Percentiles rank a stretch among this genome's conserved stretches.
Conservation (phyloP, 768 basidiomycete genomes). For the Collybia sordida region DNA sequence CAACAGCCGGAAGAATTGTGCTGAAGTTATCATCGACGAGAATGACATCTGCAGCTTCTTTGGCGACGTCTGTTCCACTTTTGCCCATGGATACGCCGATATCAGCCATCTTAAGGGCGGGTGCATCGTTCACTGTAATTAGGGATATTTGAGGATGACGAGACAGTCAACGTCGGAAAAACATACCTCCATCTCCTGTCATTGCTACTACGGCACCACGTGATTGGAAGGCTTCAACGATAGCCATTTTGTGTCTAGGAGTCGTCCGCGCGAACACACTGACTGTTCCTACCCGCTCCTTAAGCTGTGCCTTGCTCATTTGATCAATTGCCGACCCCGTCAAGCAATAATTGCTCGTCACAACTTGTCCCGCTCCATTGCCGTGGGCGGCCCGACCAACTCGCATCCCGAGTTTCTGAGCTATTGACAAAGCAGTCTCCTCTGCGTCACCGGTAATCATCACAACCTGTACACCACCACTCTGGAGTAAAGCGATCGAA, state of each 20-base stretch:
- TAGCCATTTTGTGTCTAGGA: constrained; percentile 96
- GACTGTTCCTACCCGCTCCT: constrained; percentile 77
- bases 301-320: constrained; percentile 77
- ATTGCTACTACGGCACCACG: constrained; percentile 92
- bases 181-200: constrained; percentile 93
- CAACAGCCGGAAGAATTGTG: constrained; percentile 90
- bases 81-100: constrained; percentile 98
- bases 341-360: constrained; percentile 50
- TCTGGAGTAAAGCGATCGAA: constrained; percentile 77
- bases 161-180: not conserved
- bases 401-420: constrained; percentile 78
- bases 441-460: constrained; percentile 99
- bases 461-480: constrained; percentile 90
- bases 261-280: constrained; percentile 95
- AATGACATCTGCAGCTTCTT: constrained; percentile 97
- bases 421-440: constrained; percentile 87
- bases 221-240: constrained; percentile 90
- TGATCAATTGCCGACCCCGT: constrained; percentile 85
- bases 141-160: too few species aligned
- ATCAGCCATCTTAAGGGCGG: constrained; percentile 96
- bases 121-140: constrained; percentile 84
- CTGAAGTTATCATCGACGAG: constrained; percentile 97
- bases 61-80: constrained; percentile 97
- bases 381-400: constrained; percentile 57
- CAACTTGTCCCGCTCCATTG: constrained; percentile 37